Percentiles rank a stretch among this genome's conserved stretches.
Conservation (phyloP, 805 yeast species). For the Wickerhamiella cacticola region DNA sequence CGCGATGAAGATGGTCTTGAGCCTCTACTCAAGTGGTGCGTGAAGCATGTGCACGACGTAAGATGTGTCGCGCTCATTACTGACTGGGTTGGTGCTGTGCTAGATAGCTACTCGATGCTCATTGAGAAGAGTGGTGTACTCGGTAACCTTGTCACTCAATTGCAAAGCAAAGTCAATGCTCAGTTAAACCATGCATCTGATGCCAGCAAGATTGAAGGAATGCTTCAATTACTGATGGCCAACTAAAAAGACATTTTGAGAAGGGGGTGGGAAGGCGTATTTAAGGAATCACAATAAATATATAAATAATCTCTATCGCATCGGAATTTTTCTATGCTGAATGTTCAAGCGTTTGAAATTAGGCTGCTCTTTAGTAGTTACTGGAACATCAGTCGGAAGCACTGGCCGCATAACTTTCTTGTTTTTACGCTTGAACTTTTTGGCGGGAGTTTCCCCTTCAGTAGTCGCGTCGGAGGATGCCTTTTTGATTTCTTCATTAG, state of each 20-base stretch:
- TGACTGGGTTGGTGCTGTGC: slow-evolving; percentile 53
- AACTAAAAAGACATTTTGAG: slow-evolving; percentile 14
- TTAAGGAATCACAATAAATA: not conserved
- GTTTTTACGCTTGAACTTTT: slow-evolving; percentile 26
- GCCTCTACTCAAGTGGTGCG: slow-evolving; percentile 77
- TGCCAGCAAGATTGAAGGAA: slow-evolving; percentile 82
- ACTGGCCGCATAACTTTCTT: slow-evolving; percentile 21
- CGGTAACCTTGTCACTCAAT: slow-evolving; percentile 53
- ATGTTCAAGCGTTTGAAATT: slow-evolving; percentile 14
- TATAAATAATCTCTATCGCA: not conserved
- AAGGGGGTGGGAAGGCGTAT: not conserved
- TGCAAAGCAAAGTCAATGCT: slow-evolving; percentile 43
- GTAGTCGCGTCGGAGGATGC: slow-evolving; percentile 23
- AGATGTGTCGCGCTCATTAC: slow-evolving; percentile 52
- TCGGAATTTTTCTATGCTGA: slow-evolving; percentile 8
- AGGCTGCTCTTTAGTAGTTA: slow-evolving; percentile 6
- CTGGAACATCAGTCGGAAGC: slow-evolving; percentile 12
- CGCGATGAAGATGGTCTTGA: slow-evolving; percentile 80
- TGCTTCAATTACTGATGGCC: slow-evolving; percentile 69
- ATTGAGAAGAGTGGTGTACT: slow-evolving; percentile 66
- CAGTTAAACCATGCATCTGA: slow-evolving; percentile 76
- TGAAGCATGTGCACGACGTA: slow-evolving; percentile 64
- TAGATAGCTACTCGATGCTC: slow-evolving; percentile 65
- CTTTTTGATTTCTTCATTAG: slow-evolving; percentile 19
- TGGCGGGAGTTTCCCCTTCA: slow-evolving; percentile 25